phyloP scores from a whole-genome alignment of 768 basidiomycete species.

The Suillus plorans region DNA sequence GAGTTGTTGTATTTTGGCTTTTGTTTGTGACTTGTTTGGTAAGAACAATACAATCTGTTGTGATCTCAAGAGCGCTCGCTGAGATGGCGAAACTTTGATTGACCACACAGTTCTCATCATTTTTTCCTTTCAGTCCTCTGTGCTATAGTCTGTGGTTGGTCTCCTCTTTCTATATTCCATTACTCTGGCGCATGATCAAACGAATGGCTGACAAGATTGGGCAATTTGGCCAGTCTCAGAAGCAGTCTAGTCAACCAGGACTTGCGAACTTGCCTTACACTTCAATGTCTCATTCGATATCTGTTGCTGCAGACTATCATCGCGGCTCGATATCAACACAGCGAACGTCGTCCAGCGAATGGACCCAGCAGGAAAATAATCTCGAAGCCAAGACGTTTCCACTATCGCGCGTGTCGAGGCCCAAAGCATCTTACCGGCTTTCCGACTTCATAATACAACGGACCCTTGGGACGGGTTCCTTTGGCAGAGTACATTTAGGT shows the following conservation, averaged over 20 bases:
- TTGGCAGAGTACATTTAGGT: constrained; percentile 95
- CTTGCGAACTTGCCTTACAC: constrained; percentile 2
- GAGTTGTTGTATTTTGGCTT: background rate
- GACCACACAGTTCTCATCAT: background rate
- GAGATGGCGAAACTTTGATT: background rate
- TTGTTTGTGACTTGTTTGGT: constrained; percentile 1
- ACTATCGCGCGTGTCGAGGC: constrained; percentile 41
- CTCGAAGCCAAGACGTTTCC: constrained; percentile 35
- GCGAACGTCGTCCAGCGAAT: constrained; percentile 58
- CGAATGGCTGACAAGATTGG: constrained; percentile 52
- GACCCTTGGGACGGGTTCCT: constrained; percentile 92
- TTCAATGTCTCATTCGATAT: background rate
- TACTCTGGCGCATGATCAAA: constrained; percentile 37
- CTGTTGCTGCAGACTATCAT: constrained; percentile 48
- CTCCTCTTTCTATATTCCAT: background rate
- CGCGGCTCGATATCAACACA: constrained; percentile 69
- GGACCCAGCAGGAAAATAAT: constrained; percentile 41
- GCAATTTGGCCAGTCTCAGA: constrained; percentile 23
- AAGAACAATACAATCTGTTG: background rate
- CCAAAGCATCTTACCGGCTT: constrained; percentile 69
- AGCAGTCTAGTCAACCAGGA: constrained; percentile 4
- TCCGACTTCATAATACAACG: constrained; percentile 78
- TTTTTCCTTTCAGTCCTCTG: constrained; percentile 3
- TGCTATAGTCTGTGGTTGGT: background rate
- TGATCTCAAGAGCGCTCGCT: background rate